Conservation (phyloP, 495 filamentous ascomycete species). For the Hypoxylon intermedium region DNA sequence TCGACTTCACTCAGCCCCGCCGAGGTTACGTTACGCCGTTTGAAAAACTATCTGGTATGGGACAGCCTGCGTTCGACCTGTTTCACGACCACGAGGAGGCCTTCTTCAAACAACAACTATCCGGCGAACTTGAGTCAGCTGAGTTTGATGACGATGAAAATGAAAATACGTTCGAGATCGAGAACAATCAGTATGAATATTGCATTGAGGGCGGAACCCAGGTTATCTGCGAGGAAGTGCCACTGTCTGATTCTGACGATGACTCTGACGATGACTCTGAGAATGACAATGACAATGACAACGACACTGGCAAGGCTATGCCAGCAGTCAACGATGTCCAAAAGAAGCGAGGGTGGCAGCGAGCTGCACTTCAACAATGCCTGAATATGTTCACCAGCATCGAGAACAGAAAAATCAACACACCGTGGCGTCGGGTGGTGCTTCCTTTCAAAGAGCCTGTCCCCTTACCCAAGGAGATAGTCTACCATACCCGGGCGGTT, state of each 20-base stretch:
- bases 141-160: no score
- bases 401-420: conserved; percentile 34
- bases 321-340: conserved; percentile 19
- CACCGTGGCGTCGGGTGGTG: conserved; percentile 40
- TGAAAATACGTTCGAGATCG: conserved; percentile 11
- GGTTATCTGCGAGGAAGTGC: background rate
- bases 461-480: conserved; percentile 26
- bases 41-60: no score
- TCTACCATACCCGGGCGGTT: conserved; percentile 29
- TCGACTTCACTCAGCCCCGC: conserved; percentile 14
- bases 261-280: no score
- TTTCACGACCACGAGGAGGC: conserved; percentile 7
- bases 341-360: conserved; percentile 46
- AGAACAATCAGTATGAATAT: conserved; percentile 18
- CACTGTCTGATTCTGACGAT: no score
- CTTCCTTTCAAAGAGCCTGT: conserved; percentile 39
- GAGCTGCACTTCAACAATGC: conserved; percentile 50
- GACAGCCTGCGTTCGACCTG: no score
- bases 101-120: conserved; percentile 7
- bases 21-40: no score
- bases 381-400: conserved; percentile 40
- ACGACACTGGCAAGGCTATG: no score
- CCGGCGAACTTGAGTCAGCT: no score
- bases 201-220: conserved; percentile 9
- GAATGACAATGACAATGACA: no score